Evolutionary conservation across 2,329 filamentous ascomycete genomes (phyloP), one percentile per base, ranked within the genome.

Genomic region (Monilinia fructicola): DNA sequence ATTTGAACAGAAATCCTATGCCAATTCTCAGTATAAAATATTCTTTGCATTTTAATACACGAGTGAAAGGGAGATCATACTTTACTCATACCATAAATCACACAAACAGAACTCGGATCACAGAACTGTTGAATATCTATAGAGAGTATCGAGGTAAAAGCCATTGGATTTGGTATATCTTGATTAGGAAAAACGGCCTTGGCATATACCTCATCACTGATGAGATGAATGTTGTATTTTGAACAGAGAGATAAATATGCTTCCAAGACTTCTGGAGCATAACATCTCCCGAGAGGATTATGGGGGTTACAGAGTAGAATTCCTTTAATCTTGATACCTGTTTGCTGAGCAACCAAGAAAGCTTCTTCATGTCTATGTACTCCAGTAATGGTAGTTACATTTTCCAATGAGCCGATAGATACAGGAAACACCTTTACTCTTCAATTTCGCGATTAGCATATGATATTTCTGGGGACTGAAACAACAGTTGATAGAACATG

Each of bases 131-230:
- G 64, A 0, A 77, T 63, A 48, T 83, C 74, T 10, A 85, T 79
- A 1, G 82, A 81, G 1, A 86, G 74, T 2, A 79, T 76, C 0
- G 83, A 85, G 3, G 79, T 81, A 68, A 86, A 86, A 0, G 77
- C 74, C 0, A 69, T 14, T 83, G 79, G 66, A 4, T 69, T 48
- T 2, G 40, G 60, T 21, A 66, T 52, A 5, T 75, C 74, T 0
- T 69, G 72, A 50, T 75, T 79, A n/a, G 77, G 69, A 70, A 77
- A 83, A 0, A 79, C 73, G 0, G 79, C 80, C 18, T 80, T 71
- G 1, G 81, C 82, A 69, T 83, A 84, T 50, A 84, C 80, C 69
- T 84, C 82, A 69, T 83, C 82, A 64, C 77, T 67, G 11, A 83
- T 78, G 35, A 83, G 70, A 67, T 83, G 81, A 23, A 83, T 75